These are phyloP conservation scores for Paecilomyces formosus DNA, from an alignment of 2,329 filamentous ascomycete genomes.

Conservation along the genomic window DNA sequence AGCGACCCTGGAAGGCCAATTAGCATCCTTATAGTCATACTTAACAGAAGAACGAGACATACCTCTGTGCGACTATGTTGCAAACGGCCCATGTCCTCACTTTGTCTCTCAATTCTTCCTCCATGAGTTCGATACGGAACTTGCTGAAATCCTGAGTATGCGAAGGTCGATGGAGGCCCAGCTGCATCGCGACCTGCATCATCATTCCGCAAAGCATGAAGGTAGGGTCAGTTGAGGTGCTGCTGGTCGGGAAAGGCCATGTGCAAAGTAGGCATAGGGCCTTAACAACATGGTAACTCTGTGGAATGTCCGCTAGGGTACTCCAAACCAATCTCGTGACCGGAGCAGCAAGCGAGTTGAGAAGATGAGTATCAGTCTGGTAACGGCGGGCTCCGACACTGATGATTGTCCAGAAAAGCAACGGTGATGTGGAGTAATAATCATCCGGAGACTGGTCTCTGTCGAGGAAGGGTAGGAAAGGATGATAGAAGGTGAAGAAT, in stretches of 20 bases:
- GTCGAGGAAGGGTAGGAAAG: conserved; percentile 57
- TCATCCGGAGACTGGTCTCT: conserved; percentile 46
- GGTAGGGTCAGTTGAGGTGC: conserved; percentile 57
- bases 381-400: conserved; percentile 56
- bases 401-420: conserved; percentile 63
- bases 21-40: neutral
- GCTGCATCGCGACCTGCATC: conserved; percentile 62
- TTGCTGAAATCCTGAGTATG: conserved; percentile 53
- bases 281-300: conserved; percentile 59
- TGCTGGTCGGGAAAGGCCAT: conserved; percentile 58
- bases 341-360: conserved; percentile 46
- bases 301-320: conserved; percentile 53
- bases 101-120: conserved; percentile 57
- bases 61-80: conserved; percentile 61
- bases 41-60: conserved; percentile 12
- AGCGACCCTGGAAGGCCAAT: conserved; percentile 42
- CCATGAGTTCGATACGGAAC: conserved; percentile 46
- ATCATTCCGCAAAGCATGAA: conserved; percentile 60
- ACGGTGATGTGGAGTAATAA: conserved; percentile 51
- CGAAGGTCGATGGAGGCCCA: conserved; percentile 57
- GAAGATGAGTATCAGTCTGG: conserved; percentile 45
- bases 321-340: conserved; percentile 55
- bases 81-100: conserved; percentile 61
- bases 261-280: conserved; percentile 56
- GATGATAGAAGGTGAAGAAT: conserved; percentile 59